These are phyloP conservation scores for Yamadazyma philogaea DNA, from an alignment of 805 yeast species.

Conservation along the genomic window DNA sequence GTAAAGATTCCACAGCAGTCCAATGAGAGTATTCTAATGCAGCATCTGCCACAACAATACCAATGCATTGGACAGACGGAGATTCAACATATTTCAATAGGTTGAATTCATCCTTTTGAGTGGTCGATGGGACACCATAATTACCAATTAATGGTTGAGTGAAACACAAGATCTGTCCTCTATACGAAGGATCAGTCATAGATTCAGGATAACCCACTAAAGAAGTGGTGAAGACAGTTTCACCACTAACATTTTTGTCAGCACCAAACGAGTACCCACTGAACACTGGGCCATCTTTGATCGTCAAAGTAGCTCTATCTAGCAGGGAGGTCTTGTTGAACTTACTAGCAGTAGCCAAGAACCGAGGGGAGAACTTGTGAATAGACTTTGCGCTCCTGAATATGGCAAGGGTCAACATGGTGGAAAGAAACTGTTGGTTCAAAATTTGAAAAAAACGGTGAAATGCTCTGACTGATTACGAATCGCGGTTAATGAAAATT, in stretches of 20 bases:
- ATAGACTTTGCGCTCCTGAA: conserved; percentile 1
- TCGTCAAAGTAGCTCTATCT: conserved; percentile 85
- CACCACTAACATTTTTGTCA: conserved; percentile 87
- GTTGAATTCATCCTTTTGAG: conserved; percentile 77
- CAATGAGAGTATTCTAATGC: conserved; percentile 97
- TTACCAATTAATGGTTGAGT: conserved; percentile 98
- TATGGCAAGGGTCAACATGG: conserved; percentile 3
- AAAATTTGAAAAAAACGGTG: conserved; percentile 1
- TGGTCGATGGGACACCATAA: conserved; percentile 93
- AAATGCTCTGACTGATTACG: conserved; percentile 24
- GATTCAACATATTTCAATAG: conserved; percentile 88
- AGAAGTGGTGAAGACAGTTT: conserved; percentile 96
- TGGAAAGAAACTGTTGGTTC: neutral
- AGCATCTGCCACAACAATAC: conserved; percentile 93
- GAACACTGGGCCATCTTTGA: conserved; percentile 90
- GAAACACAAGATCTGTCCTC: conserved; percentile 94
- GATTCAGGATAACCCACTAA: conserved; percentile 98
- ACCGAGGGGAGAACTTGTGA: conserved; percentile 12
- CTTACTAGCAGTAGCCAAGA: conserved; percentile 35
- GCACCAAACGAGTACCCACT: conserved; percentile 96
- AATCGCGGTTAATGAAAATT: conserved; percentile 30
- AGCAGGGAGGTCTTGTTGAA: conserved; percentile 41
- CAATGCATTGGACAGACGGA: conserved; percentile 88
- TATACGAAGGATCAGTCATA: conserved; percentile 97
- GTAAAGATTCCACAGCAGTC: conserved; percentile 96